Base-by-base conservation (phyloP, 2,329 filamentous ascomycete species). In the Sporothrix brunneoviolacea region DNA sequence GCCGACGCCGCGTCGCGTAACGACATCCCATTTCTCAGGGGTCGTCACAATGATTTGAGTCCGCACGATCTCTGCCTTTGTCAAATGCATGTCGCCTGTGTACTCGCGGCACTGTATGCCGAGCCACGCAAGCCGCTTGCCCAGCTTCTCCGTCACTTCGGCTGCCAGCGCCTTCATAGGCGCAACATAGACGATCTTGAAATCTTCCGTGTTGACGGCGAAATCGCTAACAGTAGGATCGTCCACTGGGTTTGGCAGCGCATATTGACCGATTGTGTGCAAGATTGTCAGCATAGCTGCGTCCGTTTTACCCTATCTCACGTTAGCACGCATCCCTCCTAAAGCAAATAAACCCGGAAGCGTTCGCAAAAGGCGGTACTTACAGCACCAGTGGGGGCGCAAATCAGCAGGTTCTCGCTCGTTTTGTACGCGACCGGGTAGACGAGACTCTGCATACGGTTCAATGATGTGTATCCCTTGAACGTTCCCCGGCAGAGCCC, bases 41-140 rank as follows among this genome's bases (percentile, higher is more conserved):
- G 93, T 98, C 0, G 94, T 98, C 44, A 98, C 93, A 54, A 99
- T 95, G 59, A 99, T 93, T 64, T 98, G 93, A 0, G 93, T 98
- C 56, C 91, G 84, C 15, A 96, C 79, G 54, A 99, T 95, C 67
- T 98, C 94, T 2, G 88, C 79, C 67, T 98, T 98, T 43, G 91
- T 96, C 51, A 99, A 77, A 64, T 98, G 93, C 93, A 98, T 98
- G 65, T 98, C 93, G 62, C 93, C 93, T 42, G 93, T 98, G 65
- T 95, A 83, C 68, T 98, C 93, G 55, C 93, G 86, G 57, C 89
- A 91, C 64, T 88, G 83, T 60, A 98, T 82, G 8, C 91, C 91
- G 6, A 98, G 79, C 94, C 94, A 98, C 2, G 88, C 86, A 4
- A 98, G 79, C 22, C 91, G 83, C 65, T 89, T 95, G 41, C 90